Evolutionary conservation across 495 filamentous ascomycete species (phyloP).

Genomic region (Neurospora cerealis): DNA sequence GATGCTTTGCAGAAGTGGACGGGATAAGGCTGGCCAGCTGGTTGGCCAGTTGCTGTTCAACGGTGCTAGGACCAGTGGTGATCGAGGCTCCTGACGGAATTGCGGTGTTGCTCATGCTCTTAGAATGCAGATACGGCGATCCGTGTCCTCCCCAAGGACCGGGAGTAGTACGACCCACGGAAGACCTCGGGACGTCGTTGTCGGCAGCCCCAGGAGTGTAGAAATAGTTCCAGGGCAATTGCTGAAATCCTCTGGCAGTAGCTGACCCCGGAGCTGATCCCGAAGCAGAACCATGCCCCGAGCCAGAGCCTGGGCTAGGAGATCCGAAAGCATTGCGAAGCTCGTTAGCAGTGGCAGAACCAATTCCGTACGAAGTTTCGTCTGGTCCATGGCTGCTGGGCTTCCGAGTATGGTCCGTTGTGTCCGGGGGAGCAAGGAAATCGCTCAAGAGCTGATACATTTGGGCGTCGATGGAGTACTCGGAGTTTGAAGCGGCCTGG

Average conservation of each 20-base stretch:
- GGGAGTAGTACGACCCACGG: background rate
- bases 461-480: constrained; percentile 22
- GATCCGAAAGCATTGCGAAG: constrained; percentile 19
- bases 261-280: constrained; percentile 25
- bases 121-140: constrained; percentile 6
- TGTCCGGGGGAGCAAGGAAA: constrained; percentile 28
- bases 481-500: constrained; percentile 4
- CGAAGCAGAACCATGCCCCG: background rate
- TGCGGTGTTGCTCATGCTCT: constrained; percentile 10
- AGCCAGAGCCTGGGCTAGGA: constrained; percentile 10
- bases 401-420: background rate
- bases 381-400: constrained; percentile 8
- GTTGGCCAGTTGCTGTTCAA: background rate
- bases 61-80: background rate
- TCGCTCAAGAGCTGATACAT: constrained; percentile 34
- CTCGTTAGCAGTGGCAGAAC: constrained; percentile 27
- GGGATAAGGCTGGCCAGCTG: constrained; percentile 1
- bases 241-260: constrained; percentile 27
- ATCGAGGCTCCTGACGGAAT: background rate
- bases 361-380: constrained; percentile 31
- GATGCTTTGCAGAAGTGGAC: background rate
- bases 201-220: constrained; percentile 24
- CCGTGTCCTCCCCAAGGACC: constrained; percentile 2
- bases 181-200: constrained; percentile 1
- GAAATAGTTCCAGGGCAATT: constrained; percentile 36